Evolutionary conservation across 805 yeast species (phyloP).

Genomic region (Candida taoyuanica): DNA sequence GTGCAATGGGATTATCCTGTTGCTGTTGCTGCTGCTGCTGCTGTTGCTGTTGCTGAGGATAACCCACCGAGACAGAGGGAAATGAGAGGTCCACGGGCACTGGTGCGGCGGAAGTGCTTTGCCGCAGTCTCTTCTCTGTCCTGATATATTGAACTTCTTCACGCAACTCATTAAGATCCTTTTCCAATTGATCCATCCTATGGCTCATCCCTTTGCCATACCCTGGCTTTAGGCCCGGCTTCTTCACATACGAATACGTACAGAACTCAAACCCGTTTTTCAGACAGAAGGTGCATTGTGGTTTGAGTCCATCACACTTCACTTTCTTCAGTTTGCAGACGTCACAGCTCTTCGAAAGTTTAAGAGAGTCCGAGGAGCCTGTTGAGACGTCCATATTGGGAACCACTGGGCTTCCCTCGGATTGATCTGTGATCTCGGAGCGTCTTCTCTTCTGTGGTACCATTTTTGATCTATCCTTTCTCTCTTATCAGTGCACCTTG

Average conservation of each 20-base stretch:
- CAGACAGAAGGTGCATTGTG: conserved; percentile 17
- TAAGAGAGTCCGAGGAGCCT: conserved; percentile 4
- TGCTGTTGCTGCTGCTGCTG: no score
- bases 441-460: neutral
- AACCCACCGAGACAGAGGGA: no score
- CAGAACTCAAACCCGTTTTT: conserved; percentile 14
- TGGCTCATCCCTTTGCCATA: conserved; percentile 23
- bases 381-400: neutral
- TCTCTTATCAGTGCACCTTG: no score
- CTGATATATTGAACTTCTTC: conserved; percentile 5
- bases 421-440: neutral
- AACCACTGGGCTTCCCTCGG: no score
- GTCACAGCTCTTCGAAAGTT: conserved; percentile 22
- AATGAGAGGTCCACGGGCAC: no score
- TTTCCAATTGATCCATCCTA: conserved; percentile 18
- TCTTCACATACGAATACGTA: conserved; percentile 19
- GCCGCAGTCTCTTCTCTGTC: no score
- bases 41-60: no score
- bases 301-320: conserved; percentile 22
- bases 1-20: no score
- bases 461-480: no score
- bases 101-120: no score
- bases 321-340: conserved; percentile 22
- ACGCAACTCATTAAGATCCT: conserved; percentile 10
- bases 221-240: conserved; percentile 24